phyloP scores from a whole-genome alignment of 2,329 filamentous ascomycete species.

The Lachnellula hyalina region DNA sequence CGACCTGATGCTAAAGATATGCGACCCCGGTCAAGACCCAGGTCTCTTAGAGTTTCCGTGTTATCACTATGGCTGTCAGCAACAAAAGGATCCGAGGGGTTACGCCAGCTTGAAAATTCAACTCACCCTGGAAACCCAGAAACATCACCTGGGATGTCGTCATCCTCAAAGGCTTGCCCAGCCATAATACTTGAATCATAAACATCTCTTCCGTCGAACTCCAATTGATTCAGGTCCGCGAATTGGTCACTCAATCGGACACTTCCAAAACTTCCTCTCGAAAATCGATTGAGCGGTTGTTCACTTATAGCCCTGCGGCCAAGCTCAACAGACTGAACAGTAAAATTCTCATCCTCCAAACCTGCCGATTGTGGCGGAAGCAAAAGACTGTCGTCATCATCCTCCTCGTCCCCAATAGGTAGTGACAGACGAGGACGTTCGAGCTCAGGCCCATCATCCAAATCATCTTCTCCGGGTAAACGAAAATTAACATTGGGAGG shows the following conservation, averaged over 20 bases:
- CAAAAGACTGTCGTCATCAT: constrained; percentile 42
- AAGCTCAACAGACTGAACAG: constrained; percentile 54
- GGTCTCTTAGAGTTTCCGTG: constrained; percentile 18
- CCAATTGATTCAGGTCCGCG: constrained; percentile 26
- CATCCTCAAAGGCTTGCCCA: constrained; percentile 18
- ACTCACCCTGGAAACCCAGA: constrained; percentile 17
- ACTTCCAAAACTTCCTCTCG: constrained; percentile 45
- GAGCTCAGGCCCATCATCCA: constrained; percentile 39
- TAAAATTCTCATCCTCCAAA: constrained; percentile 55
- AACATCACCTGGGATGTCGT: constrained; percentile 15
- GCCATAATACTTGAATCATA: constrained; percentile 28
- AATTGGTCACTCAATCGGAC: constrained; percentile 50
- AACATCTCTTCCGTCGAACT: constrained; percentile 14
- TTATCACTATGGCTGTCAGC: constrained; percentile 19
- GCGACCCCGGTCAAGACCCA: constrained; percentile 13
- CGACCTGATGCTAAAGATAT: constrained; percentile 20
- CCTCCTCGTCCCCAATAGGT: constrained; percentile 46
- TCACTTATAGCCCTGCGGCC: constrained; percentile 49
- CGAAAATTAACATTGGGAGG: constrained; percentile 16
- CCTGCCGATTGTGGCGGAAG: constrained; percentile 48
- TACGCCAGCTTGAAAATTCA: background rate
- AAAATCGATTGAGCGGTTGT: constrained; percentile 40
- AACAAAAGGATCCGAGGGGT: background rate
- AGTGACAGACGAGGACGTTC: constrained; percentile 51
- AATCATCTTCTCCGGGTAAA: constrained; percentile 28